phyloP scores from a whole-genome alignment of 345 rosid genomes.

The Cardamine resedifolia region DNA sequence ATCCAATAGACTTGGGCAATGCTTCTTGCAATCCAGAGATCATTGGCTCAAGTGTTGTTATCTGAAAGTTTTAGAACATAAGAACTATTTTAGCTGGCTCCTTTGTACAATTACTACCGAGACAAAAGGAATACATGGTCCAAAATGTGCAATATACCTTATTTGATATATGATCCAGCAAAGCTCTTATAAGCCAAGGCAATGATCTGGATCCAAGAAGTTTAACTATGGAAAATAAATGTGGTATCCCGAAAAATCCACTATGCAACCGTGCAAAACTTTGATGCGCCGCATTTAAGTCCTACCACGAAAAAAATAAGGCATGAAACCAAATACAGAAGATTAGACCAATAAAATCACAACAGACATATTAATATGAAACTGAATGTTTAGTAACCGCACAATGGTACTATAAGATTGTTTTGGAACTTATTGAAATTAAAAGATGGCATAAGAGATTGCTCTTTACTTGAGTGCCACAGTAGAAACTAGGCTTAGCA shows the following conservation, averaged over 20 bases:
- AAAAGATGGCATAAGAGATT: slow-evolving; percentile 9
- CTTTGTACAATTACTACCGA: neutral
- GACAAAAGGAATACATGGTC: slow-evolving; percentile 9
- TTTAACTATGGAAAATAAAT: slow-evolving; percentile 77
- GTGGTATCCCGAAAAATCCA: slow-evolving; percentile 89
- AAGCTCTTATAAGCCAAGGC: slow-evolving; percentile 97
- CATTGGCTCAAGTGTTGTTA: slow-evolving; percentile 84
- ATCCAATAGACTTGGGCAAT: slow-evolving; percentile 90
- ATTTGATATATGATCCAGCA: slow-evolving; percentile 93
- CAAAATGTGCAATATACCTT: slow-evolving; percentile 50
- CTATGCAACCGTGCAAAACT: slow-evolving; percentile 91
- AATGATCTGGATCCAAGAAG: slow-evolving; percentile 94
- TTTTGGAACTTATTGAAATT: slow-evolving; percentile 6
- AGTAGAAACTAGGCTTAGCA: slow-evolving; percentile 89
- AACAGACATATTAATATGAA: neutral
- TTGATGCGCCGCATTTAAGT: slow-evolving; percentile 95
- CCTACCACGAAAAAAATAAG: slow-evolving; percentile 50
- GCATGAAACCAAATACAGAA: slow-evolving; percentile 1
- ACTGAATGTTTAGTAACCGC: neutral
- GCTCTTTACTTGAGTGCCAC: slow-evolving; percentile 87
- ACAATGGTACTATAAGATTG: neutral
- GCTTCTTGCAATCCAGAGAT: slow-evolving; percentile 86
- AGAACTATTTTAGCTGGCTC: slow-evolving; percentile 18
- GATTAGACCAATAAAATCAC: neutral
- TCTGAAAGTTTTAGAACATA: slow-evolving; percentile 47